A percentile compares a stretch with the other conserved stretches of the same genome.
These are phyloP conservation scores for Verticillium longisporum DNA, from an alignment of 2,329 filamentous ascomycete genomes.

Conservation along the genomic window DNA sequence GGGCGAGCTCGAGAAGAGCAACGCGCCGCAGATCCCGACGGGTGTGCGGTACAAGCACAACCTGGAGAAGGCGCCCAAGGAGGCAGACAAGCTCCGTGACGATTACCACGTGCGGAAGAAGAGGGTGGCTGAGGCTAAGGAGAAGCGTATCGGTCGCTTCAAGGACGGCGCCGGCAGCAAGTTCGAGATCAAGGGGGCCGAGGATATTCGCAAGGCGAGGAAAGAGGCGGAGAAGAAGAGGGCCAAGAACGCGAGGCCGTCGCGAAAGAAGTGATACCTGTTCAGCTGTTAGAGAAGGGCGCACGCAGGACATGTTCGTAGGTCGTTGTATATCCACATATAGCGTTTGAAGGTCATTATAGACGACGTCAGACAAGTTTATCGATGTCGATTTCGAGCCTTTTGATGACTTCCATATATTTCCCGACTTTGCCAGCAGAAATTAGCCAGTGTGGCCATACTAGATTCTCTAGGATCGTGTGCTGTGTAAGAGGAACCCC, in stretches of 20 bases:
- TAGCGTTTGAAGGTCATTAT: no score
- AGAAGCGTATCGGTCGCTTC: conserved; percentile 72
- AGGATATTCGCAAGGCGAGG: conserved; percentile 80
- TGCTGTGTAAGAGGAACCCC: no score
- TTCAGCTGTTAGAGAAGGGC: no score
- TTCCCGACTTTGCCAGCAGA: no score
- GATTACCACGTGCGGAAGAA: conserved; percentile 90
- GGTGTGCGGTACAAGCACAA: conserved; percentile 71
- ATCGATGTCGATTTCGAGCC: no score
- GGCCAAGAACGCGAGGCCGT: conserved; percentile 83
- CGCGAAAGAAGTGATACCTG: conserved; percentile 42
- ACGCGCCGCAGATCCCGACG: conserved; percentile 19
- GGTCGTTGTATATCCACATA: not conserved
- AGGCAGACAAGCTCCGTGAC: conserved; percentile 84
- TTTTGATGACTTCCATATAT: no score
- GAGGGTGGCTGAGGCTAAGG: conserved; percentile 78
- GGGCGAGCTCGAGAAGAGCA: conserved; percentile 66
- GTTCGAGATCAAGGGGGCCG: conserved; percentile 70
- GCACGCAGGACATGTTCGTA: not conserved
- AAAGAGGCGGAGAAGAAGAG: conserved; percentile 67
- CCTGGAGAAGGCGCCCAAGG: conserved; percentile 81
- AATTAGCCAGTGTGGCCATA: no score
- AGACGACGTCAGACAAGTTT: no score
- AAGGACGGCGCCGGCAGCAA: conserved; percentile 66
- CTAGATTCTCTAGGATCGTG: no score